Percentiles rank a stretch among this genome's conserved stretches.
phyloP scores from a whole-genome alignment of 495 filamentous ascomycete species.

The Trichoderma orchidacearum region DNA sequence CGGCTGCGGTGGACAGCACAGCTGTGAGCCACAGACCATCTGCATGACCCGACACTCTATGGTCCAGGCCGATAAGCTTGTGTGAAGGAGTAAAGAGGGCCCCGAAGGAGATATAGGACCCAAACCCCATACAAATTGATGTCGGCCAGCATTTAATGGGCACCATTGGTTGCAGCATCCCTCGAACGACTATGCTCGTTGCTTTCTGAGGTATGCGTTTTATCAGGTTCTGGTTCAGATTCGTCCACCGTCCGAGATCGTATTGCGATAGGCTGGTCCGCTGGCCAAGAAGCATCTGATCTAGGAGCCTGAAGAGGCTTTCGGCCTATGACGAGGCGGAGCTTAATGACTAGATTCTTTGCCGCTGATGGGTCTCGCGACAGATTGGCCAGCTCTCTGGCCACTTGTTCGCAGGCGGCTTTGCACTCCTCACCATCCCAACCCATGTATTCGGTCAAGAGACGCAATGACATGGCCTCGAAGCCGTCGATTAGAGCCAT shows the following conservation, averaged over 20 bases:
- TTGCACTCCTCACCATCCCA: slow-evolving; percentile 43
- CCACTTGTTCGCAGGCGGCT: slow-evolving; percentile 39
- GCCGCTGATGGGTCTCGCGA: slow-evolving; percentile 23
- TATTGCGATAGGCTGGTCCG: neutral
- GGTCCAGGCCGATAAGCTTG: too few relatives aligned
- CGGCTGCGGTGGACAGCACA: too few relatives aligned
- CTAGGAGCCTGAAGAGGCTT: slow-evolving; percentile 27
- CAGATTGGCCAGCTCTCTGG: slow-evolving; percentile 36
- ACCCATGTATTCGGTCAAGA: slow-evolving; percentile 42
- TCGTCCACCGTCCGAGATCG: neutral
- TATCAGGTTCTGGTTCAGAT: neutral
- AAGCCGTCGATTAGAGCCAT: slow-evolving; percentile 49
- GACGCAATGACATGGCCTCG: slow-evolving; percentile 46
- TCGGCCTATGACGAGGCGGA: slow-evolving; percentile 41
- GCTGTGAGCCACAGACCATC: too few relatives aligned
- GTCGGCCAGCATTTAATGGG: too few relatives aligned
- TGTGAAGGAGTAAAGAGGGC: too few relatives aligned
- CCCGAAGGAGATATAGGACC: too few relatives aligned
- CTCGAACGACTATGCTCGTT: neutral
- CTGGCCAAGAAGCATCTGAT: neutral
- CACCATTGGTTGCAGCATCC: neutral
- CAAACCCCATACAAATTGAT: too few relatives aligned
- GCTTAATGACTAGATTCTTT: slow-evolving; percentile 27
- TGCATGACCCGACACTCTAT: too few relatives aligned
- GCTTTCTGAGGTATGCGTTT: neutral